phyloP scores from a whole-genome alignment of 176 grass and related monocot genomes.

The Rhynchospora breviuscula region DNA sequence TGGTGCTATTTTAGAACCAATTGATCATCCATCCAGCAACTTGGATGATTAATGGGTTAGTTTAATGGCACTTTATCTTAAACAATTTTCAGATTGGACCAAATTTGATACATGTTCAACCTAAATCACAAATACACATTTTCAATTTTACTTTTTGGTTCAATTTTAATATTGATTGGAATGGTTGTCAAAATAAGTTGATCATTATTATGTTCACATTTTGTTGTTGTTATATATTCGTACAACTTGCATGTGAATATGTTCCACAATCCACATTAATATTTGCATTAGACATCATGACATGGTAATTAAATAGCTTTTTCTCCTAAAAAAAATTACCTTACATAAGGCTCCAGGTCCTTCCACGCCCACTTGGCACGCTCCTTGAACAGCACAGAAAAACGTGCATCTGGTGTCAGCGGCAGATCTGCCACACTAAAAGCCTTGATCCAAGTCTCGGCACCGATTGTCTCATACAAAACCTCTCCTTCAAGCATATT shows the following conservation, averaged over 20 bases:
- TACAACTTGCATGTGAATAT: neutral
- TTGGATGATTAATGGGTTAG: neutral
- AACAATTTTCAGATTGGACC: neutral
- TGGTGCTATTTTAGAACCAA: neutral
- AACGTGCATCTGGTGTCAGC: conserved; percentile 58
- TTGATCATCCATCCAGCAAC: neutral
- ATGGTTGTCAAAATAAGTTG: neutral
- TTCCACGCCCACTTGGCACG: conserved; percentile 82
- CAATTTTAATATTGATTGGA: neutral
- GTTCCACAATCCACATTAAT: conserved; percentile 3
- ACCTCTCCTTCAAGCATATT: conserved; percentile 92
- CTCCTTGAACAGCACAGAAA: conserved; percentile 55
- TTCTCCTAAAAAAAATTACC: conserved; percentile 30
- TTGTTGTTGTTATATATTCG: neutral
- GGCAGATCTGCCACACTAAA: conserved; percentile 67
- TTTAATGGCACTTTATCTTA: neutral
- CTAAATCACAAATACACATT: neutral
- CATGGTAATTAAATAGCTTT: neutral
- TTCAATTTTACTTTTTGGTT: neutral
- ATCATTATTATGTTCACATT: neutral
- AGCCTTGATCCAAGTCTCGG: conserved; percentile 74
- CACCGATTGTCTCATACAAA: conserved; percentile 61
- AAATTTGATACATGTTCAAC: neutral
- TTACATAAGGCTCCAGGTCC: conserved; percentile 85
- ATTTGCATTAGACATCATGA: conserved; percentile 2